phyloP scores from a whole-genome alignment of 306 rosid species.

The Urtica urens region DNA sequence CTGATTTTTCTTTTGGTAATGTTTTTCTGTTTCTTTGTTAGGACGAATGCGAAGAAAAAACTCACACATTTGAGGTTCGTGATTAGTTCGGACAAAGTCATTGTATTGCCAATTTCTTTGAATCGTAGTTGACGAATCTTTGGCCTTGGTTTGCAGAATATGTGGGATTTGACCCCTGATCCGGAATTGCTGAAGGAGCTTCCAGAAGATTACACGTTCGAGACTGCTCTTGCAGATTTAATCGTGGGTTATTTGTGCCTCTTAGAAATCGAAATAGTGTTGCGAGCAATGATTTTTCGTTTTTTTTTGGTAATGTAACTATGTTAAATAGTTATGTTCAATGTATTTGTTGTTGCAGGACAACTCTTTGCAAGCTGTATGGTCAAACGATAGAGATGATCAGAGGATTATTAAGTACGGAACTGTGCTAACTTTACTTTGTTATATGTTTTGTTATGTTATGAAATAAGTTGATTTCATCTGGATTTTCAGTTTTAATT shows the following conservation, averaged over 20 bases:
- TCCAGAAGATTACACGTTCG: slow-evolving; percentile 44
- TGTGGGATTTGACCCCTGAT: slow-evolving; percentile 69
- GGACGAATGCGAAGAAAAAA: slow-evolving; percentile 22
- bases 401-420: slow-evolving; percentile 29
- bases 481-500: too few relatives aligned
- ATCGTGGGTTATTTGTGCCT: slow-evolving; percentile 32
- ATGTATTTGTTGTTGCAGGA: slow-evolving; percentile 30
- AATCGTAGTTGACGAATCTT: too few relatives aligned
- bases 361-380: slow-evolving; percentile 62
- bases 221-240: slow-evolving; percentile 56
- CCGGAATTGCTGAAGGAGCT: slow-evolving; percentile 37
- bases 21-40: slow-evolving; percentile 8
- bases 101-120: too few relatives aligned
- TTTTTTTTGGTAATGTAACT: not conserved
- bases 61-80: slow-evolving; percentile 32
- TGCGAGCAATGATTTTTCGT: not conserved
- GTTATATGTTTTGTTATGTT: too few relatives aligned
- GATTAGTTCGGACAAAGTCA: not conserved
- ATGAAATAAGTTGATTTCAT: too few relatives aligned
- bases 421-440: too few relatives aligned
- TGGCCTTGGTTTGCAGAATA: slow-evolving; percentile 34
- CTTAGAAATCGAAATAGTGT: not conserved
- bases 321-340: too few relatives aligned
- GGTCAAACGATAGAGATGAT: slow-evolving; percentile 26
- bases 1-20: not conserved